Conservation (phyloP, 495 filamentous ascomycete genomes). For the Xylaria intraflava region DNA sequence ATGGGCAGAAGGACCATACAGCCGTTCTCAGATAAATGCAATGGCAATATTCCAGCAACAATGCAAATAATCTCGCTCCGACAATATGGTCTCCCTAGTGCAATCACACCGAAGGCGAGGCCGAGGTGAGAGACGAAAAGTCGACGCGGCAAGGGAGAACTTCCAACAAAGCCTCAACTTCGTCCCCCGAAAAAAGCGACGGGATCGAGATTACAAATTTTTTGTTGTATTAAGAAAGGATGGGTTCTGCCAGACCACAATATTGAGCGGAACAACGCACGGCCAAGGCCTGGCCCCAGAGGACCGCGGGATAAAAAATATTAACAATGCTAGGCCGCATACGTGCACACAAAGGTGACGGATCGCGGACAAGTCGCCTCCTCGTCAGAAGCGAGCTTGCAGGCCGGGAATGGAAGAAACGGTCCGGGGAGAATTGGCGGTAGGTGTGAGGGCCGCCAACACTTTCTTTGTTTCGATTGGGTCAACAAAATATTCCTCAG, state of each 20-base stretch:
- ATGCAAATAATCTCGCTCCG: conserved; percentile 12
- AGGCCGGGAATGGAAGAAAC: not conserved
- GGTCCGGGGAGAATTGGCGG: not conserved
- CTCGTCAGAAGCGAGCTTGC: not conserved
- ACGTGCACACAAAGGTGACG: not conserved
- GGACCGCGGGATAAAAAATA: not conserved
- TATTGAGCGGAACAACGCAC: not conserved
- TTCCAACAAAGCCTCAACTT: not conserved
- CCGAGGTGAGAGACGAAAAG: no score
- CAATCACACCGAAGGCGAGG: not conserved
- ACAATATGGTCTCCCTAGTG: conserved; percentile 1
- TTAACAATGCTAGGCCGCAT: not conserved
- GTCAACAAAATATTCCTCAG: conserved; percentile 1
- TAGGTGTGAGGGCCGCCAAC: not conserved
- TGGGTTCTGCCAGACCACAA: not conserved
- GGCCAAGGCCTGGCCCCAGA: not conserved
- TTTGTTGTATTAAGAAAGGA: not conserved
- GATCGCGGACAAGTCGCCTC: not conserved
- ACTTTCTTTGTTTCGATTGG: not conserved
- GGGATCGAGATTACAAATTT: not conserved
- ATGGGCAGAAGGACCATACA: conserved; percentile 4
- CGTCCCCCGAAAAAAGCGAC: not conserved
- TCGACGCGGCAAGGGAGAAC: not conserved
- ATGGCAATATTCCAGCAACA: conserved; percentile 33
- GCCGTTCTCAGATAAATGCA: conserved; percentile 10